phyloP scores from a whole-genome alignment of 73 alveolate species.

The Blepharisma stoltei region DNA sequence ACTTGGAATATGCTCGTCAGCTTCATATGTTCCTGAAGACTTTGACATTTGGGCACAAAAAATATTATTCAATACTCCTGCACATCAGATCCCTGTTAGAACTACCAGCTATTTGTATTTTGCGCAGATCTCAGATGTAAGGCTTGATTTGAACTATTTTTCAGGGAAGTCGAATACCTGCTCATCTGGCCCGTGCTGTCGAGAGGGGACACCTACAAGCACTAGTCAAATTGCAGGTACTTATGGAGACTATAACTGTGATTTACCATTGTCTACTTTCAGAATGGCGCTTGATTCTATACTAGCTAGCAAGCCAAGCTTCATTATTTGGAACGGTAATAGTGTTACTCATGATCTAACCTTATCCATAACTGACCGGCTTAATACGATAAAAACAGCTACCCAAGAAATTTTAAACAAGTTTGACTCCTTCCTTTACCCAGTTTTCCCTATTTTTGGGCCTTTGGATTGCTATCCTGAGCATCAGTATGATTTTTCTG shows the following conservation, averaged over 20 bases:
- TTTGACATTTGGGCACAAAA: not conserved
- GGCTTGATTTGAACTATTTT: not conserved
- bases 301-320: not conserved
- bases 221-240: not conserved
- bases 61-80: not conserved
- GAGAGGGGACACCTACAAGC: slow-evolving; percentile 17
- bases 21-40: slow-evolving; percentile 6
- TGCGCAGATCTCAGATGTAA: not conserved
- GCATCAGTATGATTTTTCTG: not conserved
- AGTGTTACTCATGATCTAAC: not conserved
- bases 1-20: not conserved
- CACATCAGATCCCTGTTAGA: too few species aligned
- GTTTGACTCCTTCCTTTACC: not conserved
- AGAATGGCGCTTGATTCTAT: not conserved
- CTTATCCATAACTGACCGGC: not conserved
- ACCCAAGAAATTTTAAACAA: not conserved
- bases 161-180: slow-evolving; percentile 1
- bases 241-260: slow-evolving; percentile 14
- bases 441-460: slow-evolving; percentile 22
- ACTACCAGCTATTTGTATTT: not conserved
- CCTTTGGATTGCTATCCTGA: not conserved
- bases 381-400: not conserved
- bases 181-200: slow-evolving; percentile 6
- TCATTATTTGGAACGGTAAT: slow-evolving; percentile 19
- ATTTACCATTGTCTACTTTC: not conserved